Base-by-base conservation (phyloP, 2,329 filamentous ascomycete genomes). In the Coniochaeta ligniaria region DNA sequence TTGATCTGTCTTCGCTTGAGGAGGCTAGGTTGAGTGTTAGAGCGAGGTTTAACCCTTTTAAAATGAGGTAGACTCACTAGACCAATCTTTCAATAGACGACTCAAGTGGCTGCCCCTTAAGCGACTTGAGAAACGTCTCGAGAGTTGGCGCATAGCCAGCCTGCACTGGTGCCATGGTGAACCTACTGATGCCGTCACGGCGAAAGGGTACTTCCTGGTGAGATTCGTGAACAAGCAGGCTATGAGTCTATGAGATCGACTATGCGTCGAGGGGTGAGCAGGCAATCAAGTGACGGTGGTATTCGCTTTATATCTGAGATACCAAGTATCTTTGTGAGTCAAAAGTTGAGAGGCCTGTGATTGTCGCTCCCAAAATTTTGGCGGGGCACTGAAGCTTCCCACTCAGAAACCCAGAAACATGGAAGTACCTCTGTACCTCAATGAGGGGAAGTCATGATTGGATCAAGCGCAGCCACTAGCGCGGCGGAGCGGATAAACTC, bases 1-100 rank as follows among this genome's bases (percentile, higher is more conserved):
- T 85, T 86, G 70, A 99, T 96, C 72, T 98, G 94, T 68, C 93
- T 83, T 72, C 93, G 83, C 75, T 96, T 97, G 65, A 99, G 83
- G 22, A 97, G 86, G 59, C 91, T 95, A 67, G 62, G 11, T 14
- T 36, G 14, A 31, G 59, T 3, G 60, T 64, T 22, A 65, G 59
- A 4, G 52, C 56, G 33, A 62, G 63, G 38, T 20, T 58, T 62
- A 58, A 62, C 62, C 47, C n/a, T 35, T 55, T 20, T 31, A 22
- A 22, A 36, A 24, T 17, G 17, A 26, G 9, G 33, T 24, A 28
- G 3, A 62, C 66, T 33, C 76, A 96, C 92, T 90, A 91, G 67
- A 94, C 87, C 63, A 96, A 83, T 65, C 85, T 86, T 74, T 97
- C 92, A 65, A 96, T 88, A 9, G 91, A 93, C 47, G 88, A 85